These are phyloP conservation scores for Ustulina deusta DNA, from an alignment of 2,329 filamentous ascomycete genomes.

Conservation along the genomic window DNA sequence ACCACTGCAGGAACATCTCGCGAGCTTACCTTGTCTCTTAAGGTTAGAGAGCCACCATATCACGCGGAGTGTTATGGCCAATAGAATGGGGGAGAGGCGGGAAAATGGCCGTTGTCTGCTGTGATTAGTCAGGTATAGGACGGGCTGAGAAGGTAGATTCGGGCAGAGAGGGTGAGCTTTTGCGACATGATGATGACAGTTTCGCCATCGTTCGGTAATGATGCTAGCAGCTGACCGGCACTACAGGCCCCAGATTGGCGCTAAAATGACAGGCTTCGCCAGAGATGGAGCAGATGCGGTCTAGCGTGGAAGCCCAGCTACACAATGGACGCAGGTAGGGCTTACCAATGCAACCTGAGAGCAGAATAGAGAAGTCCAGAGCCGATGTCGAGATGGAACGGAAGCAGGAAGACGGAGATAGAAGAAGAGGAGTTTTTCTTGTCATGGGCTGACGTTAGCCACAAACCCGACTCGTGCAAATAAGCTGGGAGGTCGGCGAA, in stretches of 20 bases:
- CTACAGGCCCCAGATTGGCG: constrained; percentile 8
- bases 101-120: neutral
- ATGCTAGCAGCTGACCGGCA: constrained; percentile 10
- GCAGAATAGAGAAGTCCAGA: too few relatives aligned
- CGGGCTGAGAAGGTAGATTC: neutral
- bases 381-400: constrained; percentile 18
- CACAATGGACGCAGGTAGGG: constrained; percentile 15
- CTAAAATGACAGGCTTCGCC: constrained; percentile 32
- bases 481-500: too few relatives aligned
- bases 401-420: constrained; percentile 31
- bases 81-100: neutral
- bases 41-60: neutral
- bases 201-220: constrained; percentile 20
- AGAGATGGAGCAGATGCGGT: constrained; percentile 21
- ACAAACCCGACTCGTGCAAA: neutral
- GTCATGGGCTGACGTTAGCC: constrained; percentile 3
- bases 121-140: constrained; percentile 6
- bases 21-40: neutral
- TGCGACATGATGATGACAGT: constrained; percentile 32
- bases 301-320: constrained; percentile 10
- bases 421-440: constrained; percentile 21
- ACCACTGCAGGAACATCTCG: constrained; percentile 31
- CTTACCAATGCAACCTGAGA: constrained; percentile 16
- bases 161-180: neutral
- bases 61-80: neutral